These are phyloP conservation scores for Vanderwaltozyma polyspora DNA, from an alignment of 805 yeast genomes.

Conservation along the genomic window DNA sequence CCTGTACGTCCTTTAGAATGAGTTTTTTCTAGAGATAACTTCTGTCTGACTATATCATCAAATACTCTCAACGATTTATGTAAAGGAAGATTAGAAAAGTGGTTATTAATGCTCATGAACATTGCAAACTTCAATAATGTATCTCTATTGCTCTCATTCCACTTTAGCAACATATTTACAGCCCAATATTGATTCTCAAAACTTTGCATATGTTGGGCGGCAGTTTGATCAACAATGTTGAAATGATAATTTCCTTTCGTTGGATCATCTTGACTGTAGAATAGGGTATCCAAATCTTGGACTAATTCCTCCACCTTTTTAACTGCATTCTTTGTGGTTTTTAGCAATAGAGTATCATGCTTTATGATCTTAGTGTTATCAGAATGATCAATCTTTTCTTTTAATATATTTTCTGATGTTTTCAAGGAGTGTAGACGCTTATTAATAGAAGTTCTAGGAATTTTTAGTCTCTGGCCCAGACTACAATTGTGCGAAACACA, in stretches of 20 bases:
- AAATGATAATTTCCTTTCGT: conserved; percentile 19
- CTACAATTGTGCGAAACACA: conserved; percentile 55
- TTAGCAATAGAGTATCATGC: conserved; percentile 5
- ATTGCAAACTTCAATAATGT: conserved; percentile 49
- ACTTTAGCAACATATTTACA: conserved; percentile 62
- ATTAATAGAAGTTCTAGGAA: conserved; percentile 14
- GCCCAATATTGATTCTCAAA: conserved; percentile 53
- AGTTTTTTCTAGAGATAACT: neutral
- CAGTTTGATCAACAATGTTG: conserved; percentile 16
- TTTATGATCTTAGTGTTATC: conserved; percentile 5
- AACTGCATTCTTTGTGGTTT: conserved; percentile 8
- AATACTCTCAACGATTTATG: conserved; percentile 40
- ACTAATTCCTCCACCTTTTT: conserved; percentile 11
- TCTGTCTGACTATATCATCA: conserved; percentile 30
- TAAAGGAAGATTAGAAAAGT: conserved; percentile 33
- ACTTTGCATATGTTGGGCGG: conserved; percentile 10
- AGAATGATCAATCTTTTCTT: conserved; percentile 23
- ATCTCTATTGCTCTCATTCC: conserved; percentile 66
- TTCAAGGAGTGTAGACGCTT: conserved; percentile 13
- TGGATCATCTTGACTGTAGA: conserved; percentile 26
- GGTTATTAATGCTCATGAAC: conserved; percentile 34
- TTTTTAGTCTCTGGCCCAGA: conserved; percentile 19
- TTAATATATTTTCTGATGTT: conserved; percentile 39
- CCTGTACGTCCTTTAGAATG: neutral
- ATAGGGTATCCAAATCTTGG: conserved; percentile 11